These are phyloP conservation scores for Rubus parviflorus DNA, from an alignment of 306 rosid genomes.

Conservation along the genomic window DNA sequence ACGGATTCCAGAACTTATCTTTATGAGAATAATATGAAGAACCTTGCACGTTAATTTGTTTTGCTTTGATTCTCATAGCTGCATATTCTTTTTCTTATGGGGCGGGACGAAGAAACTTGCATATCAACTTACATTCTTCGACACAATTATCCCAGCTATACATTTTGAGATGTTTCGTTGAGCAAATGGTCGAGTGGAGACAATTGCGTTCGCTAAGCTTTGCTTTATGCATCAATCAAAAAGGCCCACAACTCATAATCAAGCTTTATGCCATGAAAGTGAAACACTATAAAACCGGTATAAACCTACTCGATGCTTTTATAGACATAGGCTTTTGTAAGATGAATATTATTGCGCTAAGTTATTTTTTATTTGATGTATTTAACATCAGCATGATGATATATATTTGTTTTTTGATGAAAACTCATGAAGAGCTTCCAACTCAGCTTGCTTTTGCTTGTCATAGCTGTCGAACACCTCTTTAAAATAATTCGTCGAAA, in stretches of 20 bases:
- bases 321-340: neutral
- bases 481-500: no score
- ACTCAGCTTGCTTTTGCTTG: no score
- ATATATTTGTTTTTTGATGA: no score
- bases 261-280: neutral
- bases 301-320: neutral
- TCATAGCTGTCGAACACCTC: no score
- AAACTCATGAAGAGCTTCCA: no score
- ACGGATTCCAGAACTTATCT: neutral
- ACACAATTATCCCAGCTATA: neutral
- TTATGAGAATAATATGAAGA: no score
- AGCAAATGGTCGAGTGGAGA: neutral
- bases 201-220: neutral
- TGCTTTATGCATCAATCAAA: neutral
- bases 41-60: no score
- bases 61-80: no score
- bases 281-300: neutral
- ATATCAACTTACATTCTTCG: neutral
- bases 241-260: constrained; percentile 1
- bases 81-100: no score
- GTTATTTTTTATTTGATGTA: neutral
- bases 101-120: neutral
- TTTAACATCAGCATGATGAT: no score
- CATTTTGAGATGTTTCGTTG: neutral
- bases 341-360: neutral